Evolutionary conservation across 179 eudicot species (phyloP).

Genomic region (Monotropa hypopitys): DNA sequence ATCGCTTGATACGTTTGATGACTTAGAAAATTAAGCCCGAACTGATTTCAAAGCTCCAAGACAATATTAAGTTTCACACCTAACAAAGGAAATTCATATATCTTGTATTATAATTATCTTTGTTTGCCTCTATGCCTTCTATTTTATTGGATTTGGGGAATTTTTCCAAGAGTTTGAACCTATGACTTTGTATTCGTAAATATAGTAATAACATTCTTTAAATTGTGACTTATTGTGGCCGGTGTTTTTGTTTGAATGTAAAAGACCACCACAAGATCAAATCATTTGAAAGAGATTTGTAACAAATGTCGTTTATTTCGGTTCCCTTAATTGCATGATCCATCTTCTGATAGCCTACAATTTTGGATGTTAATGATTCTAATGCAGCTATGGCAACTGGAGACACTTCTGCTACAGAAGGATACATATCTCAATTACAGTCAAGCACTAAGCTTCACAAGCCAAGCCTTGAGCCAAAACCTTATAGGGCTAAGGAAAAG

Average conservation of each 20-base stretch:
- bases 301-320: not conserved
- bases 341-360: not conserved
- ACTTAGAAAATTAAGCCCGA: too few species aligned
- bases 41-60: too few species aligned
- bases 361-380: slow-evolving; percentile 7
- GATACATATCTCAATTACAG: slow-evolving; percentile 92
- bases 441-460: slow-evolving; percentile 82
- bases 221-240: not conserved
- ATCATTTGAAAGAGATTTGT: not conserved
- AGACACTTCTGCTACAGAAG: slow-evolving; percentile 81
- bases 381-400: slow-evolving; percentile 95
- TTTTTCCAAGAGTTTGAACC: too few species aligned
- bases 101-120: too few species aligned
- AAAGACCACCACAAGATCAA: not conserved
- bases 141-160: too few species aligned
- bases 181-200: not conserved
- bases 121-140: too few species aligned
- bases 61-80: too few species aligned
- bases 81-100: too few species aligned
- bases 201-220: not conserved
- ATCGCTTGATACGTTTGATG: too few species aligned
- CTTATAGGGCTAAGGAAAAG: slow-evolving; percentile 59
- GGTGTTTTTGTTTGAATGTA: not conserved
- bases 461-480: slow-evolving; percentile 90
- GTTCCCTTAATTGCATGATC: not conserved